phyloP scores from a whole-genome alignment of 1,284 basidiomycete species.

The Tilletia indica region DNA sequence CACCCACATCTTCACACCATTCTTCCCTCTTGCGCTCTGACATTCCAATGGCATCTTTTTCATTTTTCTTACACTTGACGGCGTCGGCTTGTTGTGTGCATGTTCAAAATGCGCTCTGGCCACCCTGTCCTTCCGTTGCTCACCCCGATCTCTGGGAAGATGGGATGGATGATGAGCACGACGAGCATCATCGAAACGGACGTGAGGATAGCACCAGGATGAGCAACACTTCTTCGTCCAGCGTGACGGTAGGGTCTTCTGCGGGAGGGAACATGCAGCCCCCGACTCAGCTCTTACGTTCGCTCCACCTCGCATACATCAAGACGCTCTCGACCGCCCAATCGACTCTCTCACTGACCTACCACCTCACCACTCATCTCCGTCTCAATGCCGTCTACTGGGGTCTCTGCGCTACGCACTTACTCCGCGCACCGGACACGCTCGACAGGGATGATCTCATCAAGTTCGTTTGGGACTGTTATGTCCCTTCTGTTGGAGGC shows the following conservation, averaged over 20 bases:
- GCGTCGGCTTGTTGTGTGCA: too few relatives aligned
- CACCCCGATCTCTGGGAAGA: too few relatives aligned
- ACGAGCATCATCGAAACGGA: too few relatives aligned
- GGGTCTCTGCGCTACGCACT: constrained; percentile 81
- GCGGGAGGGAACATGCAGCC: background rate
- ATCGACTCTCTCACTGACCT: constrained; percentile 58
- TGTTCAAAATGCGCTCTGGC: too few relatives aligned
- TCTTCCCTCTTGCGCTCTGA: too few relatives aligned
- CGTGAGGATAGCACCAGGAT: background rate
- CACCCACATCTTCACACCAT: too few relatives aligned
- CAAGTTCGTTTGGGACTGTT: constrained; percentile 86
- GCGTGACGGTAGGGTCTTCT: background rate
- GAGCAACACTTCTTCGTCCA: background rate
- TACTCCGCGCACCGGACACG: constrained; percentile 75
- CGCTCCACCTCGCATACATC: constrained; percentile 15
- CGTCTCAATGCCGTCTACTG: constrained; percentile 96
- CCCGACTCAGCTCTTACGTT: background rate
- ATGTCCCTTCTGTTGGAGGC: constrained; percentile 68
- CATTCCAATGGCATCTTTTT: too few relatives aligned
- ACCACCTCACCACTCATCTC: constrained; percentile 89
- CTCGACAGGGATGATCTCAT: constrained; percentile 80
- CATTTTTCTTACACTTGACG: too few relatives aligned
- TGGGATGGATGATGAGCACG: too few relatives aligned
- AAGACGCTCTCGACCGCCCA: constrained; percentile 16
- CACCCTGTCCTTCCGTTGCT: too few relatives aligned